Conservation (phyloP, 2,329 filamentous ascomycete genomes). For the Zymoseptoria tritici region DNA sequence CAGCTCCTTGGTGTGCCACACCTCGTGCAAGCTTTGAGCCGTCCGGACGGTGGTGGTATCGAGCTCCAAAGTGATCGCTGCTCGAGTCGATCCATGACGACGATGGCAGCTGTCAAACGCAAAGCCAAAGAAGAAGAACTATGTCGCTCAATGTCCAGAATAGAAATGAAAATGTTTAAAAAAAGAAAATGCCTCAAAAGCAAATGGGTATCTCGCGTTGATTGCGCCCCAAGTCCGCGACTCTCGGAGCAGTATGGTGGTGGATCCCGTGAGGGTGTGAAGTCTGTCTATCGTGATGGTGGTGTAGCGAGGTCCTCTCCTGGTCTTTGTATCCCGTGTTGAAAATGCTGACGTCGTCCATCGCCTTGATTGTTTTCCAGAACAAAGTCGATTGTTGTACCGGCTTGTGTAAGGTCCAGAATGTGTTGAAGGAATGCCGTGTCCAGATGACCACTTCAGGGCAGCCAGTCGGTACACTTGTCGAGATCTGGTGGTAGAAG, state of each 20-base stretch:
- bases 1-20: not conserved
- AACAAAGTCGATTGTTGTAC: not conserved
- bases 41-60: not conserved
- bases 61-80: not conserved
- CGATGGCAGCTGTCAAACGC: not conserved
- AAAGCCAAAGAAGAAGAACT: not conserved
- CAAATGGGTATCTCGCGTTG: conserved; percentile 20
- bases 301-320: not conserved
- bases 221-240: conserved; percentile 12
- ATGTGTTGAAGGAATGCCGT: not conserved
- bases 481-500: conserved; percentile 12
- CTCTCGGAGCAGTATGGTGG: not conserved
- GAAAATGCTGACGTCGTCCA: conserved; percentile 9
- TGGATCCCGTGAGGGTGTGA: conserved; percentile 15
- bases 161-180: not conserved
- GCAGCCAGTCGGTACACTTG: conserved; percentile 10
- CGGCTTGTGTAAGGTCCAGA: not conserved
- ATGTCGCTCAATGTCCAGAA: not conserved
- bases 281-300: conserved; percentile 15
- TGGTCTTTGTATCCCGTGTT: not conserved
- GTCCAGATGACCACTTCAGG: conserved; percentile 1
- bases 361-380: not conserved
- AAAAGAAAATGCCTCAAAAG: conserved; percentile 3
- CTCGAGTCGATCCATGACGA: not conserved
- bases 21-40: not conserved